Conservation (phyloP, 192 early-diverging fungal species). For the Rhizophagus sp. region DNA sequence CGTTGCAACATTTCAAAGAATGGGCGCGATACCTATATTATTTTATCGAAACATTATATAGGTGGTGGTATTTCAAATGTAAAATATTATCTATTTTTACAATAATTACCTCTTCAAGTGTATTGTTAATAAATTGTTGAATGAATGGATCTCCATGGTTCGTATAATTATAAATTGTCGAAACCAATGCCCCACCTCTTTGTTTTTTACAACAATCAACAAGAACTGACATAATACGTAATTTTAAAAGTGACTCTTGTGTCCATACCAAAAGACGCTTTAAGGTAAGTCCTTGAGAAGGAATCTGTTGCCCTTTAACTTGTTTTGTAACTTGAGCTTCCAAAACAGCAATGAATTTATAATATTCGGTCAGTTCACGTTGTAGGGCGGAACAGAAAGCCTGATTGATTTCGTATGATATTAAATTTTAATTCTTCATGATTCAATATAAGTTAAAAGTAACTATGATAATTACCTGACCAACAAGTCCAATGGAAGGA, state of each 20-base stretch:
- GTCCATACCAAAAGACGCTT: constrained; percentile 89
- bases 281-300: constrained; percentile 67
- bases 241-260: constrained; percentile 70
- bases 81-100: constrained; percentile 13
- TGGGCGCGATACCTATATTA: constrained; percentile 68
- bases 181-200: constrained; percentile 72
- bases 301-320: constrained; percentile 36
- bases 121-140: constrained; percentile 69
- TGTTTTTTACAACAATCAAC: constrained; percentile 63
- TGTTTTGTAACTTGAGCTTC: constrained; percentile 73
- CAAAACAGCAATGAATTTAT: constrained; percentile 80
- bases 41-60: neutral
- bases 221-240: constrained; percentile 74
- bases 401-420: constrained; percentile 41
- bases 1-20: constrained; percentile 87
- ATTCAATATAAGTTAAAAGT: neutral
- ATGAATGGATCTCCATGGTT: constrained; percentile 93
- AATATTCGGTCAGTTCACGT: constrained; percentile 81
- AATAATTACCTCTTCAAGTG: constrained; percentile 65
- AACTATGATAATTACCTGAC: constrained; percentile 45
- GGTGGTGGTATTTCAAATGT: neutral
- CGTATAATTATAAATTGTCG: constrained; percentile 76
- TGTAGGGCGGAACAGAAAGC: constrained; percentile 82
- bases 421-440: neutral
- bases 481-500: constrained; percentile 53